Percentiles rank a stretch among this genome's conserved stretches.
Evolutionary conservation across 208 protist genomes (phyloP).

Genomic region (Leishmania turanica): DNA sequence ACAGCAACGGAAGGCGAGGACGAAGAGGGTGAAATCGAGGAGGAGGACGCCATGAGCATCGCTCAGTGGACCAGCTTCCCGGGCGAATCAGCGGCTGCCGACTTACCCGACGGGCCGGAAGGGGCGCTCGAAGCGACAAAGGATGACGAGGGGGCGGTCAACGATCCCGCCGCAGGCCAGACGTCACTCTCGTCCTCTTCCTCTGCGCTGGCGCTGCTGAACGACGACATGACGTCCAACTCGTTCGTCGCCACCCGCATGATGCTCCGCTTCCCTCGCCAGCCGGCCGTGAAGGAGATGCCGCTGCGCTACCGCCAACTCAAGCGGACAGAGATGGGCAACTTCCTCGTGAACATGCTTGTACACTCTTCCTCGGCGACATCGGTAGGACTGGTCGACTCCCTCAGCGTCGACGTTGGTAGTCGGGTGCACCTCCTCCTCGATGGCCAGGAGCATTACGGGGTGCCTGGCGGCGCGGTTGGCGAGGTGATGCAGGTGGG

Average conservation of each 20-base stretch:
- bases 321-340: constrained; percentile 79
- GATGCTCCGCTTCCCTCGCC: constrained; percentile 74
- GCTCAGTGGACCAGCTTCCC: constrained; percentile 15
- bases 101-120: background rate
- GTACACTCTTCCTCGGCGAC: constrained; percentile 49
- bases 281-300: constrained; percentile 62
- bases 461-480: constrained; percentile 74
- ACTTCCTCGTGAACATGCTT: constrained; percentile 82
- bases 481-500: constrained; percentile 80
- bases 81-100: background rate
- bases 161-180: background rate
- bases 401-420: constrained; percentile 77
- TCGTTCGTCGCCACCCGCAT: constrained; percentile 61
- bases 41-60: constrained; percentile 19
- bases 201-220: constrained; percentile 21
- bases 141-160: background rate
- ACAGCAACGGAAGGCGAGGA: constrained; percentile 13
- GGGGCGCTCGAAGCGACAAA: background rate
- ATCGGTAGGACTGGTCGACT: constrained; percentile 67
- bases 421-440: constrained; percentile 73
- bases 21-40: constrained; percentile 15
- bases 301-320: constrained; percentile 60
- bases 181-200: constrained; percentile 10
- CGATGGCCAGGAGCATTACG: constrained; percentile 50
- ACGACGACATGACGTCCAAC: constrained; percentile 71